Percentiles rank a stretch among this genome's conserved stretches.
These are phyloP conservation scores for Pestalotiopsis sp. DNA, from an alignment of 2,329 filamentous ascomycete species.

Conservation along the genomic window DNA sequence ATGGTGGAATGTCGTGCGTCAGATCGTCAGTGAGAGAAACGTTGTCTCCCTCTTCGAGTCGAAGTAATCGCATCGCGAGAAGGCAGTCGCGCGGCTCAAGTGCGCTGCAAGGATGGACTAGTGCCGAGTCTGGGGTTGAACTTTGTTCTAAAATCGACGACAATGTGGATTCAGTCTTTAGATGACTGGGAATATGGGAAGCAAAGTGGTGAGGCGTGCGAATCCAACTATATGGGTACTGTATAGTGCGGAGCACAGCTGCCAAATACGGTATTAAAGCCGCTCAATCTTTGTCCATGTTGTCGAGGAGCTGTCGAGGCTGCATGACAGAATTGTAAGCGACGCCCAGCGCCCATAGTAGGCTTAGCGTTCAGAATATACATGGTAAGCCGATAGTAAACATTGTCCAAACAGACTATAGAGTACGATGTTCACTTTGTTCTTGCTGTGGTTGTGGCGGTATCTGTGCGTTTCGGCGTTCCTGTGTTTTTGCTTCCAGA, in stretches of 20 bases:
- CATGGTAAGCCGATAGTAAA: too few species aligned
- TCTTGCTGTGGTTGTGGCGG: too few species aligned
- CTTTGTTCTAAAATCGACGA: neutral
- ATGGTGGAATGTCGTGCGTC: constrained; percentile 3
- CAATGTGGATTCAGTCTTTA: neutral
- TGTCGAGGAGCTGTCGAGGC: neutral
- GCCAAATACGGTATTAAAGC: neutral
- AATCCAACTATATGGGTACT: neutral
- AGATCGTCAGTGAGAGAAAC: neutral
- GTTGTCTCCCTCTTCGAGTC: neutral
- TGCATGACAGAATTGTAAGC: too few species aligned
- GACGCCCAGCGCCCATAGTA: too few species aligned
- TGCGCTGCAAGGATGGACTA: neutral
- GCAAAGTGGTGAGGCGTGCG: neutral
- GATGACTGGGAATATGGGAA: neutral
- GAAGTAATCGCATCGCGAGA: neutral
- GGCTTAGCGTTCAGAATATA: too few species aligned
- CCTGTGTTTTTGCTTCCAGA: too few species aligned
- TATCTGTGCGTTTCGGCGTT: too few species aligned
- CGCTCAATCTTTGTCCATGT: neutral
- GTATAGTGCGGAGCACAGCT: neutral
- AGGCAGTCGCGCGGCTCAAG: neutral
- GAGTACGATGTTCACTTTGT: too few species aligned
- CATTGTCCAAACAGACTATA: too few species aligned
- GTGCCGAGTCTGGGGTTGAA: neutral